Evolutionary conservation across 2,329 filamentous ascomycete species (phyloP).

Genomic region (Fusarium solani-melongenae): DNA sequence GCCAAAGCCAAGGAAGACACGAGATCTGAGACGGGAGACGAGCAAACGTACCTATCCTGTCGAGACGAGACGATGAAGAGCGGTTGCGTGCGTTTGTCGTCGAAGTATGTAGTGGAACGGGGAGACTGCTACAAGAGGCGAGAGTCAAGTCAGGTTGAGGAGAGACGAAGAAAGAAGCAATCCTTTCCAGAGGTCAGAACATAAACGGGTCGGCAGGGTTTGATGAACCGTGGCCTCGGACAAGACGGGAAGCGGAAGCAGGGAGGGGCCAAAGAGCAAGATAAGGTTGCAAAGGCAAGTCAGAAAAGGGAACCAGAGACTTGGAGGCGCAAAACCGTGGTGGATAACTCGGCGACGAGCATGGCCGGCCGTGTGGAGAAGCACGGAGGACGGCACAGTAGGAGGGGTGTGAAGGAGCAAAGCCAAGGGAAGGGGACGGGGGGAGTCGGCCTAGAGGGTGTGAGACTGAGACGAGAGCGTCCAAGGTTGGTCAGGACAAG

Average conservation of each 20-base stretch:
- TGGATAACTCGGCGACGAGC: conserved; percentile 50
- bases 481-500: conserved; percentile 46
- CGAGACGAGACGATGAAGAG: conserved; percentile 15
- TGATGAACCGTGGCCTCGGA: conserved; percentile 38
- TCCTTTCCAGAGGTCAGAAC: conserved; percentile 17
- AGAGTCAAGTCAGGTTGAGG: conserved; percentile 6
- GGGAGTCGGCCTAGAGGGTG: conserved; percentile 25
- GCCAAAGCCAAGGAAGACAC: conserved; percentile 30
- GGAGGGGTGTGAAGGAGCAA: conserved; percentile 32
- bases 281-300: conserved; percentile 45
- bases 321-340: conserved; percentile 39
- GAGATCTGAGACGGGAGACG: conserved; percentile 37
- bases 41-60: conserved; percentile 39
- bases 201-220: conserved; percentile 30
- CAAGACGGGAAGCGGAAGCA: conserved; percentile 32
- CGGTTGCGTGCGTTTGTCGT: conserved; percentile 33
- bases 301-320: conserved; percentile 39
- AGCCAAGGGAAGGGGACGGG: conserved; percentile 2
- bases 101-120: conserved; percentile 30
- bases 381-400: conserved; percentile 44
- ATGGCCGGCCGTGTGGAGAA: conserved; percentile 47
- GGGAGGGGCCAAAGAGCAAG: conserved; percentile 40
- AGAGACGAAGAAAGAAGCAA: conserved; percentile 3
- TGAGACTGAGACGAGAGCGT: conserved; percentile 25
- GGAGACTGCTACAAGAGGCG: conserved; percentile 33